phyloP scores from a whole-genome alignment of 495 filamentous ascomycete genomes.

The Letharia columbiana region DNA sequence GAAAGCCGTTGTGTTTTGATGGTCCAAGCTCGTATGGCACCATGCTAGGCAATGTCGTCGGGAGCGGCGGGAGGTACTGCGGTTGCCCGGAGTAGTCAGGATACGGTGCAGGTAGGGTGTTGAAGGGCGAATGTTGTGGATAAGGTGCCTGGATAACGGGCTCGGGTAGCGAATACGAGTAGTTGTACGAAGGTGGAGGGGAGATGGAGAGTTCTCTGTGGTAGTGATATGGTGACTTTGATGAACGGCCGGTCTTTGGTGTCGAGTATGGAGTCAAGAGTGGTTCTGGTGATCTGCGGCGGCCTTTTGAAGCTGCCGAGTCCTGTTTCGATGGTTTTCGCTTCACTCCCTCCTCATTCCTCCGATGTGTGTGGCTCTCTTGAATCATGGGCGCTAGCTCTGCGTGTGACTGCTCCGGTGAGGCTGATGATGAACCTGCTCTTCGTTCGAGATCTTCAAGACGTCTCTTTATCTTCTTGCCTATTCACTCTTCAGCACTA shows the following conservation, averaged over 20 bases:
- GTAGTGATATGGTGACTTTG: slow-evolving; percentile 60
- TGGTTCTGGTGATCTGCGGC: slow-evolving; percentile 36
- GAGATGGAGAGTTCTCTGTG: slow-evolving; percentile 61
- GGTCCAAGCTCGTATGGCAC: slow-evolving; percentile 49
- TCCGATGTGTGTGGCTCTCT: slow-evolving; percentile 20
- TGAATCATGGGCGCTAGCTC: slow-evolving; percentile 33
- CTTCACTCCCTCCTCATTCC: slow-evolving; percentile 38
- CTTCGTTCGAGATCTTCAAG: slow-evolving; percentile 92
- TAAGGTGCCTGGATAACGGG: slow-evolving; percentile 58
- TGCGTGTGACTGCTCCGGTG: slow-evolving; percentile 54
- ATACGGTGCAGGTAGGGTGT: slow-evolving; percentile 49
- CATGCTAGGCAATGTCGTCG: slow-evolving; percentile 59
- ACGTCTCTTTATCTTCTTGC: slow-evolving; percentile 97
- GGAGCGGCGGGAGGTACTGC: slow-evolving; percentile 54
- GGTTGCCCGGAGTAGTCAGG: slow-evolving; percentile 48
- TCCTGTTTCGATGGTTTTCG: slow-evolving; percentile 42
- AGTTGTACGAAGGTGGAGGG: slow-evolving; percentile 63
- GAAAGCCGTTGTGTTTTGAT: slow-evolving; percentile 50
- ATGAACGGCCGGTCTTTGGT: slow-evolving; percentile 38
- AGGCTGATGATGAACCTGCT: slow-evolving; percentile 71
- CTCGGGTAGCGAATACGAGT: slow-evolving; percentile 61
- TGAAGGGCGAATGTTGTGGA: slow-evolving; percentile 54
- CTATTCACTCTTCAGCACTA: slow-evolving; percentile 39
- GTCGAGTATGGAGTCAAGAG: slow-evolving; percentile 36
- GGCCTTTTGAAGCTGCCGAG: slow-evolving; percentile 38